Evolutionary conservation across 1,139 yeast genomes (phyloP).

Genomic region (Scheffersomyces segobiensis): DNA sequence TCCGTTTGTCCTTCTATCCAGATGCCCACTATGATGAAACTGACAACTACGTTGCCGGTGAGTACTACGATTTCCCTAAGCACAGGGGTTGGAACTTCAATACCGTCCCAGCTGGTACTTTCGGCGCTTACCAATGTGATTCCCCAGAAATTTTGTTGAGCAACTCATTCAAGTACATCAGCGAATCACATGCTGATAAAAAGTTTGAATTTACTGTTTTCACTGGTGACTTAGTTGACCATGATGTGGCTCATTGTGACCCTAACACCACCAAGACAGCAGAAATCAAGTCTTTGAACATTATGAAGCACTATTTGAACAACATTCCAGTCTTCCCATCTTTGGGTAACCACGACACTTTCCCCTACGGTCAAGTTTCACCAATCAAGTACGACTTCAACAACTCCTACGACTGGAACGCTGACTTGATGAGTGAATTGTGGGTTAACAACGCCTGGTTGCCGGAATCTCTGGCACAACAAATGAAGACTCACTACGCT

Average conservation of each 20-base stretch:
- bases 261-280: constrained; percentile 52
- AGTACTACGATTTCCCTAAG: constrained; percentile 37
- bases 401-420: constrained; percentile 58
- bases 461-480: constrained; percentile 21
- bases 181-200: constrained; percentile 23
- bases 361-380: constrained; percentile 71
- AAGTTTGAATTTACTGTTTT: constrained; percentile 61
- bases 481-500: constrained; percentile 49
- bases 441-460: constrained; percentile 51
- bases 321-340: constrained; percentile 63
- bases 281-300: constrained; percentile 51
- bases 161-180: constrained; percentile 51
- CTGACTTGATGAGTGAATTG: constrained; percentile 58
- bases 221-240: constrained; percentile 73
- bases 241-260: constrained; percentile 48
- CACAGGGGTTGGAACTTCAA: constrained; percentile 41
- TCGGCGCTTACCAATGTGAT: constrained; percentile 65
- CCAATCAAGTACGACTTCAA: constrained; percentile 41
- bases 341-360: constrained; percentile 73
- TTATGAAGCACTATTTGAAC: constrained; percentile 55
- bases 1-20: constrained; percentile 33
- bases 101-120: constrained; percentile 55
- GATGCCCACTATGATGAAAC: constrained; percentile 38
- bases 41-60: constrained; percentile 40
- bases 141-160: constrained; percentile 61